A percentile compares a stretch with the other conserved stretches of the same genome.
Evolutionary conservation across 1,284 basidiomycete species (phyloP).

Genomic region (Heterobasidion irregulare): DNA sequence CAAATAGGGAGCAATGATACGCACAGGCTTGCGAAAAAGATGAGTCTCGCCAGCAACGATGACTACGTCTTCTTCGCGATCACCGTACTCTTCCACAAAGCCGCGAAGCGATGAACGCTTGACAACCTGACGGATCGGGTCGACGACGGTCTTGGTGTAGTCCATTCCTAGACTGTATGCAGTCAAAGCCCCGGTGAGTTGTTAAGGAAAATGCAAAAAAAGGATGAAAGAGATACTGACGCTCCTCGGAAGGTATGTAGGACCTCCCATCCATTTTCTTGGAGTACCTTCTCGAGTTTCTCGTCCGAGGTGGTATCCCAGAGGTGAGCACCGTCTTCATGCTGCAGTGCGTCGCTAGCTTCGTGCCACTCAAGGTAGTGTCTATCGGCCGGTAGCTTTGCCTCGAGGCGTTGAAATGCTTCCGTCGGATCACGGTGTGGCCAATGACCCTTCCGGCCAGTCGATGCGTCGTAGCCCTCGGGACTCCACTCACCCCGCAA

Average conservation of each 20-base stretch:
- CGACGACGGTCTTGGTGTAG: conserved; percentile 29
- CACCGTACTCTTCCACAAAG: conserved; percentile 29
- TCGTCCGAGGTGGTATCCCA: conserved; percentile 16
- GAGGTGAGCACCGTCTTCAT: conserved; percentile 3
- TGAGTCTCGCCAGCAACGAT: conserved; percentile 33
- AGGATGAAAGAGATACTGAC: conserved; percentile 18
- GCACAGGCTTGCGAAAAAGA: conserved; percentile 29
- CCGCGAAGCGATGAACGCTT: conserved; percentile 25
- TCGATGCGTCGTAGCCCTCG: conserved; percentile 10
- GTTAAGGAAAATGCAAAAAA: background rate
- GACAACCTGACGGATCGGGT: conserved; percentile 26
- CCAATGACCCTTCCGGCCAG: conserved; percentile 15
- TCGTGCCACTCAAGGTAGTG: conserved; percentile 4
- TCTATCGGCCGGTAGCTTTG: conserved; percentile 1
- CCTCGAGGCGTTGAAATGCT: background rate
- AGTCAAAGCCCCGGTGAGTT: too few species aligned
- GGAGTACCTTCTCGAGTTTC: conserved; percentile 23
- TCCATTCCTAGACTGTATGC: conserved; percentile 26
- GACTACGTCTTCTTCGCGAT: conserved; percentile 25
- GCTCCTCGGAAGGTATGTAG: conserved; percentile 27
- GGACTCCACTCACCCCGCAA: conserved; percentile 19
- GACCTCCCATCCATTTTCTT: conserved; percentile 26
- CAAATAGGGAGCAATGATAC: conserved; percentile 7
- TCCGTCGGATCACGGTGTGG: background rate
- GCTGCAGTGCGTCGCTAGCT: conserved; percentile 2